Conservation (phyloP, 140 eudicot species). For the Oenanthe javanica region DNA sequence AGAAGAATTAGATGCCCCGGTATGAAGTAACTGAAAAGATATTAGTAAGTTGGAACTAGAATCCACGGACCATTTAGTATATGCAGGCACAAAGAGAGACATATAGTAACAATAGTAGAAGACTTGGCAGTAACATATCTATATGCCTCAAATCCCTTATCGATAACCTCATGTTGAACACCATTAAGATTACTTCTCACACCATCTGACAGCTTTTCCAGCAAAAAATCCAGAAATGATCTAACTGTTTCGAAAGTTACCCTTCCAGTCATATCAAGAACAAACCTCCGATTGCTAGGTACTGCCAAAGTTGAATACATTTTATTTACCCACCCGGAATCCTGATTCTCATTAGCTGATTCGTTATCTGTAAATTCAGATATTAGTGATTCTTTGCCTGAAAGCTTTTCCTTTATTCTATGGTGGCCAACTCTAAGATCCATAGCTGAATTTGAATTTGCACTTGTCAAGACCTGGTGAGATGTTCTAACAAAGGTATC, state of each 20-base stretch:
- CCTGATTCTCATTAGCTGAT: slow-evolving; percentile 16
- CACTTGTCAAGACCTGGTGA: slow-evolving; percentile 49
- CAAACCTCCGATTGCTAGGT: slow-evolving; percentile 56
- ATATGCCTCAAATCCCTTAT: slow-evolving; percentile 46
- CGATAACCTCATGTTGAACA: slow-evolving; percentile 41
- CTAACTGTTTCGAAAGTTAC: slow-evolving; percentile 61
- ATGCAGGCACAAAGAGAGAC: slow-evolving; percentile 60
- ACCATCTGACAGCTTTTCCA: slow-evolving; percentile 38
- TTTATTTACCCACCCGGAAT: slow-evolving; percentile 31
- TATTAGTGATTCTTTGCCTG: slow-evolving; percentile 8
- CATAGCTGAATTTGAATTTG: slow-evolving; percentile 12
- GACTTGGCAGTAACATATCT: slow-evolving; percentile 43
- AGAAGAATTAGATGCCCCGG: neutral
- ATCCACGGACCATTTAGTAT: slow-evolving; percentile 47
- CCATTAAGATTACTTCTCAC: slow-evolving; percentile 35
- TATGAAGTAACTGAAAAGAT: neutral
- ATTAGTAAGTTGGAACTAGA: slow-evolving; percentile 28
- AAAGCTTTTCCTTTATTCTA: slow-evolving; percentile 17
- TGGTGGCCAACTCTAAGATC: slow-evolving; percentile 14
- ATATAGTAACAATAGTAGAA: slow-evolving; percentile 42
- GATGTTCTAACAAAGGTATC: slow-evolving; percentile 68
- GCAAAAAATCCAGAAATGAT: slow-evolving; percentile 48
- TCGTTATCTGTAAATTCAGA: slow-evolving; percentile 17
- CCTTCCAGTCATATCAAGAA: slow-evolving; percentile 62
- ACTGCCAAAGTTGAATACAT: slow-evolving; percentile 56